Evolutionary conservation across 805 yeast genomes (phyloP), one percentile per base, ranked within the genome.

Genomic region (Ogataea naganishii): DNA sequence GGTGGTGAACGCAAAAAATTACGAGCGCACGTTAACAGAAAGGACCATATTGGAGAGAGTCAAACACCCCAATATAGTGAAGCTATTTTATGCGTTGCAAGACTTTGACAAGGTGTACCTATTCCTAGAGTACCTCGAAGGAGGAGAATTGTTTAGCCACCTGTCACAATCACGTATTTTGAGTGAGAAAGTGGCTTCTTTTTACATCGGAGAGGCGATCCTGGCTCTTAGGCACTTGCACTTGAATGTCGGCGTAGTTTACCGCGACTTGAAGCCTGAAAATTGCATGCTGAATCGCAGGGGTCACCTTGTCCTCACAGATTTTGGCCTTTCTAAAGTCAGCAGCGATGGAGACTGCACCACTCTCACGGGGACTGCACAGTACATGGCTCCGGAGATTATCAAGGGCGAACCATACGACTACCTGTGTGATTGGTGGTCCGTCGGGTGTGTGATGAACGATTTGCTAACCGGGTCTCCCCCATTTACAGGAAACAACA

Each of bases 321-420:
- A 85, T 53, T 85, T 85, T 53, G 96, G 96, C 0, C 63, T 85
- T 14, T 70, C 80, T 27, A 75, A 75, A 43, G 46, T 23, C 4
- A 38, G 45, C 56, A 60, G 32, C 16, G 61, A 50, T 12, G 53
- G 51, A 16, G 43, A 56, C 11, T 72, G 75, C 47, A 69, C 58
- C 21, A 70, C 82, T 9, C 54, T 80, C 40, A 71, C 76, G 30
- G 92, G 92, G 1, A 80, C 92, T 0, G 83, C 86, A 1, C 85
- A 80, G 47, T 80, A 80, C 44, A 80, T 85, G 76, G 95, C 95
- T 0, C 96, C 96, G 3, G 96, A 85, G 50, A 79, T 86, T 19
- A 60, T 85, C 17, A 72, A 69, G 34, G 95, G 94, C 14, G 69
- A 76, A 41, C 72, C 75, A 12, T 86, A 85, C 51, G 85, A 80